Conservation (phyloP, 352 stramenopile genomes). For the Phytopythium chamaehyphon region DNA sequence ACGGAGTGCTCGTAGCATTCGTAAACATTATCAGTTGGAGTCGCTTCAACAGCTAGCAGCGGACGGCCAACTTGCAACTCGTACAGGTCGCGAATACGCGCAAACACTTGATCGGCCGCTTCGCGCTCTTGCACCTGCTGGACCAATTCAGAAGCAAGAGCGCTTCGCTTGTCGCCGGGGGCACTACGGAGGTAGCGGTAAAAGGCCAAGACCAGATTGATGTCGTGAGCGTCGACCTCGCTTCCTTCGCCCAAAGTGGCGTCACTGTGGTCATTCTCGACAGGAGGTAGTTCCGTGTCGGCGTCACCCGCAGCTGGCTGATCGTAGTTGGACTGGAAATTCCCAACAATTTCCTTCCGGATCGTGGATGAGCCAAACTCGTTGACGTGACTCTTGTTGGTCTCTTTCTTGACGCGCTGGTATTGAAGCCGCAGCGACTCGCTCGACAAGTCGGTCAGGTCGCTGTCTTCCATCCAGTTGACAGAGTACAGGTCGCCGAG, state of each 20-base stretch:
- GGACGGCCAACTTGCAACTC: conserved; percentile 13
- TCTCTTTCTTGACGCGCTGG: conserved; percentile 61
- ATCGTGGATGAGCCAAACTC: conserved; percentile 60
- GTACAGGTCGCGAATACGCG: conserved; percentile 36
- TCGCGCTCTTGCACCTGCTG: conserved; percentile 41
- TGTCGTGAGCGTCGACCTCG: conserved; percentile 57
- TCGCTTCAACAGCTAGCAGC: conserved; percentile 23
- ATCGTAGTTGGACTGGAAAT: conserved; percentile 83
- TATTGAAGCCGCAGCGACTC: conserved; percentile 84
- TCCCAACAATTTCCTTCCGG: conserved; percentile 71
- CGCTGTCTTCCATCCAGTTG: conserved; percentile 91
- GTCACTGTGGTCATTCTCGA: background rate
- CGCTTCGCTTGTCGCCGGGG: conserved; percentile 24
- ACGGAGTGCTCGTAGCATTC: conserved; percentile 35
- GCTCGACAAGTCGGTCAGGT: conserved; percentile 68
- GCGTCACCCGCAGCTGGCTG: conserved; percentile 21
- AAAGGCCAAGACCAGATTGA: conserved; percentile 72
- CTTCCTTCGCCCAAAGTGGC: conserved; percentile 12
- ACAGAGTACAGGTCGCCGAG: conserved; percentile 89
- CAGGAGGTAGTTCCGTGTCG: conserved; percentile 4
- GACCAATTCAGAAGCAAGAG: conserved; percentile 38
- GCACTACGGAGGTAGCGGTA: conserved; percentile 71
- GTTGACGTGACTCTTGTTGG: conserved; percentile 80
- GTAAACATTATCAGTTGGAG: conserved; percentile 12
- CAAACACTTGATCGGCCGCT: conserved; percentile 49